Conservation (phyloP, 1,284 basidiomycete genomes). For the Heliocybe sulcata region DNA sequence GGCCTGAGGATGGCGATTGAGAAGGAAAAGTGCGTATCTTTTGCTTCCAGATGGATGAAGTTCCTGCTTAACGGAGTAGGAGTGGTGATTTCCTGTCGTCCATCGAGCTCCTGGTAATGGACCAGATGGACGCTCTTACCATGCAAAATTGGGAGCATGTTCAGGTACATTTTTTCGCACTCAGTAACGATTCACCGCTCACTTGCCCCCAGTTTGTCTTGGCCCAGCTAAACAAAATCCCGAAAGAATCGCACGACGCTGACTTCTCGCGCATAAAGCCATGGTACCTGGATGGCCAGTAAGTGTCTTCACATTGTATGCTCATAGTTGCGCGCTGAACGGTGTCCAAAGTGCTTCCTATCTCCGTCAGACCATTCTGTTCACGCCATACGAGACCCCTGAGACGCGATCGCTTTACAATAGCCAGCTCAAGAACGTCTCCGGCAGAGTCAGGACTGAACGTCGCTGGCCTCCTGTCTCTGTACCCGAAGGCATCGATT, state of each 20-base stretch:
- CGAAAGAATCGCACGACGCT: conserved; percentile 87
- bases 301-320: conserved; percentile 25
- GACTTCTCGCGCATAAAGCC: conserved; percentile 97
- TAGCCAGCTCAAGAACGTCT: conserved; percentile 69
- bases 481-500: conserved; percentile 75
- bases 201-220: conserved; percentile 68
- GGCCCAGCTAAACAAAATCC: conserved; percentile 79
- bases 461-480: conserved; percentile 63
- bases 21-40: conserved; percentile 74
- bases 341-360: conserved; percentile 52
- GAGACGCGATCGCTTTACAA: conserved; percentile 83
- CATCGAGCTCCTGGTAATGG: conserved; percentile 89
- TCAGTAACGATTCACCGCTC: neutral
- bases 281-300: conserved; percentile 95
- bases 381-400: conserved; percentile 89
- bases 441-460: conserved; percentile 74
- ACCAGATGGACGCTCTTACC: conserved; percentile 87
- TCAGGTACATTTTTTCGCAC: conserved; percentile 45
- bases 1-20: conserved; percentile 91
- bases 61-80: conserved; percentile 27
- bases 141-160: conserved; percentile 99
- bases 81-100: conserved; percentile 88
- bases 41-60: neutral
- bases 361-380: conserved; percentile 83
- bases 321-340: neutral